These are phyloP conservation scores for Yamadazyma pseudoaaseri DNA, from an alignment of 1,139 yeast genomes.

Conservation along the genomic window DNA sequence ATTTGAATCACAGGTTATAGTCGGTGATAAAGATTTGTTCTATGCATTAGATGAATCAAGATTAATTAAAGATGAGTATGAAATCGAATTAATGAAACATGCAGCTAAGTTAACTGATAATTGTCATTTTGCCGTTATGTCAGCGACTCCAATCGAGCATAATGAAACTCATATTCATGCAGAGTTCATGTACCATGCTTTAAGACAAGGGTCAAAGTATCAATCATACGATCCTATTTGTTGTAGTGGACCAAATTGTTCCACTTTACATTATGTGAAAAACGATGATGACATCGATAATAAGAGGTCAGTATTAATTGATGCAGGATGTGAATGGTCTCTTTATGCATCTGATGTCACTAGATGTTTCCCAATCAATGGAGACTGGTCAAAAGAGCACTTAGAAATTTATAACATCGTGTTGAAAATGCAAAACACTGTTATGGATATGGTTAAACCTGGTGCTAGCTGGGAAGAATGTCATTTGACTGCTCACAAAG, in stretches of 20 bases:
- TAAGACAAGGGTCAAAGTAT: conserved; percentile 87
- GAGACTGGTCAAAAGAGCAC: conserved; percentile 87
- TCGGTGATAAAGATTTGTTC: conserved; percentile 50
- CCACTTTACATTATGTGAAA: conserved; percentile 85
- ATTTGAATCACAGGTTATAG: conserved; percentile 30
- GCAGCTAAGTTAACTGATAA: conserved; percentile 86
- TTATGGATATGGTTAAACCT: conserved; percentile 71
- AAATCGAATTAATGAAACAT: conserved; percentile 68
- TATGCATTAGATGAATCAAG: conserved; percentile 86
- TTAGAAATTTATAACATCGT: conserved; percentile 82
- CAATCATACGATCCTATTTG: conserved; percentile 95
- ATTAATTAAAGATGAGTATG: conserved; percentile 78
- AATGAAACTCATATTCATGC: conserved; percentile 94
- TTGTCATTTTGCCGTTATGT: conserved; percentile 89
- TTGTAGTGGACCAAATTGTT: conserved; percentile 89
- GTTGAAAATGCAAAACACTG: conserved; percentile 72
- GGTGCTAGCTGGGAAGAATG: conserved; percentile 85
- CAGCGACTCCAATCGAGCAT: conserved; percentile 82
- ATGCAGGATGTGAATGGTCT: conserved; percentile 98
- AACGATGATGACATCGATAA: conserved; percentile 67
- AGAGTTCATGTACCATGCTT: conserved; percentile 88
- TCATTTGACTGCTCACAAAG: conserved; percentile 75
- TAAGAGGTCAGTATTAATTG: conserved; percentile 69
- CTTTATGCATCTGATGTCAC: conserved; percentile 94
- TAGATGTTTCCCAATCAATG: conserved; percentile 88